Conservation (phyloP, 768 basidiomycete genomes). For the Leccinum boreale region DNA sequence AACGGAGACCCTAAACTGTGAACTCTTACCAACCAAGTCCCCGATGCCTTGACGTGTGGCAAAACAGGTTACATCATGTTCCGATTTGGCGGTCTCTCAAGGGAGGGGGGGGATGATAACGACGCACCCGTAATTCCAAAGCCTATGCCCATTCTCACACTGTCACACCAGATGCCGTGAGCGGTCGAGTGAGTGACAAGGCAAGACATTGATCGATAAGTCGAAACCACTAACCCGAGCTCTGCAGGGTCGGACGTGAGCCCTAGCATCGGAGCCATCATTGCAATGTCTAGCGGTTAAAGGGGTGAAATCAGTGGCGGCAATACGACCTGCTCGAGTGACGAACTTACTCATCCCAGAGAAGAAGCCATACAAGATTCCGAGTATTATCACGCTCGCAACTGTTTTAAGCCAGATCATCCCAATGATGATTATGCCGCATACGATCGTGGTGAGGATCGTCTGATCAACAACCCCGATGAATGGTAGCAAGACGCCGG, state of each 20-base stretch:
- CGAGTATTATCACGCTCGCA: conserved; percentile 39
- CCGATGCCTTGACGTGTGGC: conserved; percentile 18
- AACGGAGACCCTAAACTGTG: background rate
- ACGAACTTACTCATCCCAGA: conserved; percentile 39
- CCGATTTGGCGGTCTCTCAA: background rate
- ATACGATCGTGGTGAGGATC: conserved; percentile 31
- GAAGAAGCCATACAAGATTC: conserved; percentile 47
- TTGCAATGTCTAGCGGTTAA: conserved; percentile 30
- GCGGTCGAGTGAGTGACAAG: background rate
- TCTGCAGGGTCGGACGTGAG: conserved; percentile 47
- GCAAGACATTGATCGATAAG: background rate
- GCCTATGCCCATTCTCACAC: conserved; percentile 44
- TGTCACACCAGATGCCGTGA: conserved; percentile 3
- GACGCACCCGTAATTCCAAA: conserved; percentile 40
- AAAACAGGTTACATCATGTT: background rate
- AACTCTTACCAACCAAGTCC: conserved; percentile 17
- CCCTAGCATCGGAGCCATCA: conserved; percentile 44
- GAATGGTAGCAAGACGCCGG: conserved; percentile 36
- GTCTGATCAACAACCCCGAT: conserved; percentile 44
- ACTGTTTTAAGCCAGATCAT: conserved; percentile 38
- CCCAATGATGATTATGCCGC: conserved; percentile 40
- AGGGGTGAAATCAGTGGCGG: background rate
- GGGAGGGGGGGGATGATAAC: background rate
- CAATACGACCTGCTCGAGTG: background rate
- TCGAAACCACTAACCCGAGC: conserved; percentile 39